Percentiles rank a stretch among this genome's conserved stretches.
These are phyloP conservation scores for Tricharina praecox DNA, from an alignment of 495 filamentous ascomycete genomes.

Conservation along the genomic window DNA sequence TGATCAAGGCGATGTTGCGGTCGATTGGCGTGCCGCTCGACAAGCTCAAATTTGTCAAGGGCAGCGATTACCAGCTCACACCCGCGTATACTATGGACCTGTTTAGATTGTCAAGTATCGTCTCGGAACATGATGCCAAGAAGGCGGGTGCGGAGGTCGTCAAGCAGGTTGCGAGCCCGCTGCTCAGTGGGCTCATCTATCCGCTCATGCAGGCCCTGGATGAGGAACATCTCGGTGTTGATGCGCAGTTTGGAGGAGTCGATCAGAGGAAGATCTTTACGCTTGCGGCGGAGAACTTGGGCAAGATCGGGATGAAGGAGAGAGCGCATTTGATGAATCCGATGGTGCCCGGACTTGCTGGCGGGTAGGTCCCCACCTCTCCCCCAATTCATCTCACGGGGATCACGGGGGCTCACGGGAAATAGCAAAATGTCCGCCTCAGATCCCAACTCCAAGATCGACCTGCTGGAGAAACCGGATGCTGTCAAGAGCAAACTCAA, in stretches of 20 bases:
- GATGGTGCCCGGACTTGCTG: slow-evolving; percentile 71
- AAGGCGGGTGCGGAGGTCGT: slow-evolving; percentile 86
- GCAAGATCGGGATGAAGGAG: slow-evolving; percentile 51
- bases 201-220: slow-evolving; percentile 80
- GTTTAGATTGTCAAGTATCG: slow-evolving; percentile 43
- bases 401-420: background rate
- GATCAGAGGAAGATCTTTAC: slow-evolving; percentile 88
- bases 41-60: slow-evolving; percentile 67
- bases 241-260: slow-evolving; percentile 62
- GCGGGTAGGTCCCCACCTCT: slow-evolving; percentile 38
- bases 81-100: slow-evolving; percentile 59
- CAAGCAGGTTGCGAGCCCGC: slow-evolving; percentile 64
- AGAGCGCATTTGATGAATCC: slow-evolving; percentile 79
- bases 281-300: slow-evolving; percentile 58
- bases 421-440: slow-evolving; percentile 32
- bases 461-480: slow-evolving; percentile 65
- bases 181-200: slow-evolving; percentile 68
- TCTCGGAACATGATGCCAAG: slow-evolving; percentile 52
- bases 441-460: slow-evolving; percentile 67
- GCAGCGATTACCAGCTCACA: slow-evolving; percentile 63
- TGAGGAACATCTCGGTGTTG: slow-evolving; percentile 73
- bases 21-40: slow-evolving; percentile 59
- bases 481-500: slow-evolving; percentile 58
- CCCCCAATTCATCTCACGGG: background rate
- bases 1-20: slow-evolving; percentile 49